Percentiles rank a stretch among this genome's conserved stretches.
Evolutionary conservation across 345 rosid genomes (phyloP).

Genomic region (Populus ilicifolia): DNA sequence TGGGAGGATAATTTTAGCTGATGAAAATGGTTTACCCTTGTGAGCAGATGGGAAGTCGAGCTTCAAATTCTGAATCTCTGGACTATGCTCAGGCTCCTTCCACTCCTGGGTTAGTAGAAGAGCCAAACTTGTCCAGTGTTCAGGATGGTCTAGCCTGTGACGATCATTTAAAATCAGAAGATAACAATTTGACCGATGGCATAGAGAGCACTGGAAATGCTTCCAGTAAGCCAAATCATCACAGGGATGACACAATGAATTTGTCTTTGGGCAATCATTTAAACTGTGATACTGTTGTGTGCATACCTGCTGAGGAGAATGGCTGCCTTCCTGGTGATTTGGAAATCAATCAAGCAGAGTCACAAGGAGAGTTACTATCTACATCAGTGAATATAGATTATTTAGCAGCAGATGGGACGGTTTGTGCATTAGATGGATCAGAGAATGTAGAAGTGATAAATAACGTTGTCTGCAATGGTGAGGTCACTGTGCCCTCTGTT

Average conservation of each 20-base stretch:
- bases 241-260: conserved; percentile 23
- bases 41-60: conserved; percentile 48
- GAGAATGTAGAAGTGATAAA: conserved; percentile 32
- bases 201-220: conserved; percentile 33
- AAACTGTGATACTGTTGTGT: conserved; percentile 20
- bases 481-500: conserved; percentile 8
- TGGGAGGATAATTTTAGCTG: neutral
- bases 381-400: conserved; percentile 26
- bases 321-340: conserved; percentile 22
- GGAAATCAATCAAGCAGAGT: conserved; percentile 25
- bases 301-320: conserved; percentile 33
- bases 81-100: conserved; percentile 89
- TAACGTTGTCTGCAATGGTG: conserved; percentile 22
- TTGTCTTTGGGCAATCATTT: conserved; percentile 29
- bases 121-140: conserved; percentile 57
- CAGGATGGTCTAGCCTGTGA: conserved; percentile 59
- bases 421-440: conserved; percentile 27
- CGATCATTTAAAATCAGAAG: conserved; percentile 67
- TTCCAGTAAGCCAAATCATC: conserved; percentile 29
- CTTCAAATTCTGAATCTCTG: conserved; percentile 39
- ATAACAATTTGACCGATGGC: conserved; percentile 35
- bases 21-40: conserved; percentile 17
- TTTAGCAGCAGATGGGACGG: conserved; percentile 28
- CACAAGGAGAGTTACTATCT: conserved; percentile 25
- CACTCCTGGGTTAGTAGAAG: conserved; percentile 85